Conservation (phyloP, 1,284 basidiomycete genomes). For the Cutaneotrichosporon sp. region DNA sequence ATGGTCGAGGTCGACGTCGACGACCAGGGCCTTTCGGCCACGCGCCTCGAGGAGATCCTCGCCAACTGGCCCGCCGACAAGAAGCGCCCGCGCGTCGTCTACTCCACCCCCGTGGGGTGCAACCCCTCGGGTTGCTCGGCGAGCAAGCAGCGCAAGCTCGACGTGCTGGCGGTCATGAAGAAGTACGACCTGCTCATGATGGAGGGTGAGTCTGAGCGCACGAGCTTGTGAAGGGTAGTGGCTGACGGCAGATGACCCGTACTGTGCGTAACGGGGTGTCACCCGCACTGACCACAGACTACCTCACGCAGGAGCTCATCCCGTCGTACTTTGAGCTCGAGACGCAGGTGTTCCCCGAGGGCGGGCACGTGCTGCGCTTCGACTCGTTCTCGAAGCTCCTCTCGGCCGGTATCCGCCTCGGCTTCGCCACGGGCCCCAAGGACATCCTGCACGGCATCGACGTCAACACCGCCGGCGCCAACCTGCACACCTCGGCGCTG, state of each 20-base stretch:
- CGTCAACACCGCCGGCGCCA: constrained; percentile 60
- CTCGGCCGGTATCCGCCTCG: constrained; percentile 66
- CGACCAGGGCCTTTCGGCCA: constrained; percentile 68
- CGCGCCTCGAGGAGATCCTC: constrained; percentile 66
- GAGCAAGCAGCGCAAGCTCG: constrained; percentile 69
- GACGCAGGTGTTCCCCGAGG: constrained; percentile 53
- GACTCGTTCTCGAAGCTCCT: constrained; percentile 88
- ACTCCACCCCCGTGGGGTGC: constrained; percentile 63
- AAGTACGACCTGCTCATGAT: constrained; percentile 80
- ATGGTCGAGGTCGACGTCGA: constrained; percentile 80
- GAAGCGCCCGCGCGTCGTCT: constrained; percentile 76
- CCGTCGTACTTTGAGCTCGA: constrained; percentile 82
- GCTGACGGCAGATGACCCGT: constrained; percentile 66
- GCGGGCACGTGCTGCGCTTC: constrained; percentile 79
- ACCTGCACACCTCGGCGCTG: constrained; percentile 75
- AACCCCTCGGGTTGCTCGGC: constrained; percentile 84
- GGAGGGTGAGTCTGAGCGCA: constrained; percentile 71
- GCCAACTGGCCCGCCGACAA: constrained; percentile 73
- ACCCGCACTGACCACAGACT: constrained; percentile 53
- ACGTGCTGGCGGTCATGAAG: constrained; percentile 71
- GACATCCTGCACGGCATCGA: constrained; percentile 74
- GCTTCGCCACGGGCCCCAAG: constrained; percentile 78
- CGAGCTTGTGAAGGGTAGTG: constrained; percentile 7
- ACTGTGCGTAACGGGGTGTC: constrained; percentile 54
- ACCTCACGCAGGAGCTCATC: constrained; percentile 59